Percentiles rank a stretch among this genome's conserved stretches.
Evolutionary conservation across 257 asterid species (phyloP).

Genomic region (Scutellaria barbata): DNA sequence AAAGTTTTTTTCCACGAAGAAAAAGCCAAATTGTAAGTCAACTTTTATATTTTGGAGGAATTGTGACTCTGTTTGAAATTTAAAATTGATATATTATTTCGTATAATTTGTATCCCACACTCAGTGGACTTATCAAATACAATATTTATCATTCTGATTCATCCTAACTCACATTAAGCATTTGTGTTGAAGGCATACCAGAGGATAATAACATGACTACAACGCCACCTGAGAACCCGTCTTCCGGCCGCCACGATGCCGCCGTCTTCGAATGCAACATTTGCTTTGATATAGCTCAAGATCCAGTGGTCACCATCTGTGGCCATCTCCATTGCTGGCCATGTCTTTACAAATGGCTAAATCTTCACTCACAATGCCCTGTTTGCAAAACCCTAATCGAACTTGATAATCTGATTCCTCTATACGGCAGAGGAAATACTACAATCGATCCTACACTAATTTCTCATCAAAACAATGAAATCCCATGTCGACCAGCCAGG

Average conservation of each 20-base stretch:
- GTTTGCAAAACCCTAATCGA: constrained; percentile 45
- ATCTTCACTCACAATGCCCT: constrained; percentile 40
- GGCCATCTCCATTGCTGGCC: constrained; percentile 61
- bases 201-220: constrained; percentile 32
- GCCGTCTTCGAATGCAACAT: constrained; percentile 50
- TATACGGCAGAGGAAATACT: constrained; percentile 41
- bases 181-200: no score
- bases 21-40: no score
- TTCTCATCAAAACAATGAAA: not conserved
- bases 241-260: constrained; percentile 5
- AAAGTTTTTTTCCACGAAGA: no score
- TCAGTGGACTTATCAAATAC: no score
- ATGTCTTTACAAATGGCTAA: constrained; percentile 48
- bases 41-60: no score
- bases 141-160: no score
- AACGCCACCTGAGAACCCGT: constrained; percentile 4
- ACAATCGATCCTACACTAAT: not conserved
- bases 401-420: constrained; percentile 38
- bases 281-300: constrained; percentile 52
- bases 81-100: no score
- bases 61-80: no score
- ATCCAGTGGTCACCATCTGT: constrained; percentile 48
- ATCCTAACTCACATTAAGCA: no score
- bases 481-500: constrained; percentile 39
- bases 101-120: no score